These are phyloP conservation scores for Leccinum truebloodii DNA, from an alignment of 768 basidiomycete species.

Conservation along the genomic window DNA sequence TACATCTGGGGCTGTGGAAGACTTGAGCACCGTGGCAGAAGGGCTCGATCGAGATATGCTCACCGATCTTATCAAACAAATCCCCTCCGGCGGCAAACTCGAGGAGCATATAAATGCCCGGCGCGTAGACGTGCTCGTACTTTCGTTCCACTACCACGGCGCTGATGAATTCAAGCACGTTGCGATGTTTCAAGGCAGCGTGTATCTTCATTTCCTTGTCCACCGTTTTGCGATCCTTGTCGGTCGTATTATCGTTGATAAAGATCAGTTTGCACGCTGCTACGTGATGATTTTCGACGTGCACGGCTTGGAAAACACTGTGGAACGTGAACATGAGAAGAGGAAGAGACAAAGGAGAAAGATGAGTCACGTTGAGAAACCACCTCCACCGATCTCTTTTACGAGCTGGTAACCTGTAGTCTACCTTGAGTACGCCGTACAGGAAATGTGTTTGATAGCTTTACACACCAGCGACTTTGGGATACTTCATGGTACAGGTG, in stretches of 20 bases:
- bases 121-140: constrained; percentile 56
- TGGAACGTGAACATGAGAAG: neutral
- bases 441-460: neutral
- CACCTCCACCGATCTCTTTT: constrained; percentile 82
- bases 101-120: constrained; percentile 89
- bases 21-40: neutral
- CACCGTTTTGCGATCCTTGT: constrained; percentile 72
- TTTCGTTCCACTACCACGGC: constrained; percentile 73
- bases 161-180: constrained; percentile 84
- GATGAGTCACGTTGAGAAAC: constrained; percentile 69
- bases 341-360: neutral
- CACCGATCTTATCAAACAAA: constrained; percentile 98
- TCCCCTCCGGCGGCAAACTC: constrained; percentile 94
- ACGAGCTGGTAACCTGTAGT: constrained; percentile 65
- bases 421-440: neutral
- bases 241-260: constrained; percentile 61
- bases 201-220: constrained; percentile 95
- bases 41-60: constrained; percentile 25
- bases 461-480: constrained; percentile 31
- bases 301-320: constrained; percentile 84
- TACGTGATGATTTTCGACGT: constrained; percentile 61
- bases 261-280: constrained; percentile 87
- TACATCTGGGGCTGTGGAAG: constrained; percentile 74
- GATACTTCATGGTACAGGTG: constrained; percentile 32
- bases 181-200: constrained; percentile 68